These are phyloP conservation scores for Leptographium lundbergii DNA, from an alignment of 2,329 filamentous ascomycete species.

Conservation along the genomic window DNA sequence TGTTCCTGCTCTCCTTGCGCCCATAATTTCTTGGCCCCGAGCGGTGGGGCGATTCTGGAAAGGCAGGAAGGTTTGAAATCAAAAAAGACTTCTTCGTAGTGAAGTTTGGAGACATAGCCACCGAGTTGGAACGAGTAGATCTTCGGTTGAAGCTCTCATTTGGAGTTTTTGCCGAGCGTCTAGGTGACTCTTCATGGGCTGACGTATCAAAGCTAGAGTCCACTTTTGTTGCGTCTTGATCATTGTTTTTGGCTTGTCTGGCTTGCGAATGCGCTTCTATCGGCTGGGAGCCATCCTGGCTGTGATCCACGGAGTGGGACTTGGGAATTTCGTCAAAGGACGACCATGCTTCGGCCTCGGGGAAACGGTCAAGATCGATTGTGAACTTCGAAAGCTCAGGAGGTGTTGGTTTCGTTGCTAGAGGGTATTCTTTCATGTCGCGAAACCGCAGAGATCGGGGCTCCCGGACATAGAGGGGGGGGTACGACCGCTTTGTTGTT, in stretches of 20 bases:
- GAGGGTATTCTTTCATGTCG: slow-evolving; percentile 80
- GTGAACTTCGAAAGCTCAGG: slow-evolving; percentile 63
- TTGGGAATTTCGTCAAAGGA: slow-evolving; percentile 12
- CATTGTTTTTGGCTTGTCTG: not conserved
- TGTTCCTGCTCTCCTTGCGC: not conserved
- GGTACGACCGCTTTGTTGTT: slow-evolving; percentile 73
- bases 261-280: not conserved
- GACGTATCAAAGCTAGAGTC: slow-evolving; percentile 21
- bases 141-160: slow-evolving; percentile 19
- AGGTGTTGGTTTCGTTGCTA: slow-evolving; percentile 74
- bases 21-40: slow-evolving; percentile 15
- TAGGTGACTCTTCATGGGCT: slow-evolving; percentile 16
- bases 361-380: slow-evolving; percentile 52
- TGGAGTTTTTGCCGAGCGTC: slow-evolving; percentile 14
- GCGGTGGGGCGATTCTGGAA: slow-evolving; percentile 26
- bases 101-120: slow-evolving; percentile 21
- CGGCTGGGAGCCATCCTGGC: slow-evolving; percentile 4
- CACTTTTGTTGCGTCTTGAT: slow-evolving; percentile 15
- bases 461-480: slow-evolving; percentile 67
- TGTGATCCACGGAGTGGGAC: slow-evolving; percentile 3
- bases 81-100: slow-evolving; percentile 19
- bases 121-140: slow-evolving; percentile 20
- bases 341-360: slow-evolving; percentile 28
- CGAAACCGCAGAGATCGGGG: slow-evolving; percentile 58
- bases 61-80: slow-evolving; percentile 17